A percentile compares a stretch with the other conserved stretches of the same genome.
These are phyloP conservation scores for Dendrobium officinale DNA, from an alignment of 106 monocot species.

Conservation along the genomic window DNA sequence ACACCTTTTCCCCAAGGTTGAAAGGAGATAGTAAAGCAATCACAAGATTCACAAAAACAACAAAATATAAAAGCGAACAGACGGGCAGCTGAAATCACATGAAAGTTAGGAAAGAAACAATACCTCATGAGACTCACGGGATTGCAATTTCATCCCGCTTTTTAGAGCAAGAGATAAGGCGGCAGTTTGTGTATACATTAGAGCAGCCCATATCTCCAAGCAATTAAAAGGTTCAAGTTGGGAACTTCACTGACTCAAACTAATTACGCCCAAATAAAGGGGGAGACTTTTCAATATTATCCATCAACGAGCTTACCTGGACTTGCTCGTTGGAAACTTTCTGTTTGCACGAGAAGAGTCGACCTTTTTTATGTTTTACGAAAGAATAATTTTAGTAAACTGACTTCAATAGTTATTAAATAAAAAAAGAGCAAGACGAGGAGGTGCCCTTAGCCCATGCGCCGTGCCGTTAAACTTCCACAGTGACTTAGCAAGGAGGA, in stretches of 20 bases:
- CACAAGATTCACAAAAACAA: background rate
- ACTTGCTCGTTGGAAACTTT: background rate
- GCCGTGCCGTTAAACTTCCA: conserved; percentile 16
- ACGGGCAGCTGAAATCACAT: conserved; percentile 39
- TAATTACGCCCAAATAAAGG: background rate
- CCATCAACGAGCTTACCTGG: background rate
- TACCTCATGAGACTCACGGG: conserved; percentile 9
- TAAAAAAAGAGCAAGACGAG: background rate
- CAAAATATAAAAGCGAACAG: conserved; percentile 7
- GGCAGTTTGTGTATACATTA: background rate
- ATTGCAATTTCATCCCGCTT: background rate
- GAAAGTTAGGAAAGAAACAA: conserved; percentile 30
- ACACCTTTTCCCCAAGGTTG: conserved; percentile 4
- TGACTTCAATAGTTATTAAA: background rate
- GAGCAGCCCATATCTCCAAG: background rate
- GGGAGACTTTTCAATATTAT: too few relatives aligned
- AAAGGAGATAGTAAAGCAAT: too few relatives aligned
- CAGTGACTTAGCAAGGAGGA: conserved; percentile 7
- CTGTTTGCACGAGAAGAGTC: background rate
- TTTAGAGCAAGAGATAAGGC: background rate
- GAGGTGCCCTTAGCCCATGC: background rate
- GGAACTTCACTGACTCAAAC: background rate
- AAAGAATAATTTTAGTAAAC: background rate
- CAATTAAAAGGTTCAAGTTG: background rate
- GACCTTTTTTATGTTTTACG: background rate